phyloP scores from a whole-genome alignment of 129 eudicot species.

The Arctium lappa region DNA sequence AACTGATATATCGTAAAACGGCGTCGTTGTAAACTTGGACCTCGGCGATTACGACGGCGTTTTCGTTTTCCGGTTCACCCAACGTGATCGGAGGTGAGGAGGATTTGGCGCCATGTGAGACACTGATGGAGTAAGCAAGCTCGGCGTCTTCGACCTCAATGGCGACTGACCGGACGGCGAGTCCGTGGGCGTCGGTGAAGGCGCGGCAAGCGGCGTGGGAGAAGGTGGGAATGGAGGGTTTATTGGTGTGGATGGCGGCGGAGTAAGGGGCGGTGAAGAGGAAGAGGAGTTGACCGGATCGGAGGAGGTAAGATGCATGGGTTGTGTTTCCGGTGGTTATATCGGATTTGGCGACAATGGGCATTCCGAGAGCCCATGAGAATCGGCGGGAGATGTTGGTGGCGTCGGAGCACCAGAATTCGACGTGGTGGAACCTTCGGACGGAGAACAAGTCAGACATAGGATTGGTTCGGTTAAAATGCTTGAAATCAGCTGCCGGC shows the following conservation, averaged over 20 bases:
- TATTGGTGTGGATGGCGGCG: slow-evolving; percentile 32
- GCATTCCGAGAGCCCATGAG: slow-evolving; percentile 88
- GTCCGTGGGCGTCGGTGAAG: slow-evolving; percentile 74
- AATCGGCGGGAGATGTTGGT: slow-evolving; percentile 67
- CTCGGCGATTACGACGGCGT: slow-evolving; percentile 44
- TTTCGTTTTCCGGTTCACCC: background rate
- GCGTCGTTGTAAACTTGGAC: slow-evolving; percentile 62
- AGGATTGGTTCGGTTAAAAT: slow-evolving; percentile 47
- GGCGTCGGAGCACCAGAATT: slow-evolving; percentile 90
- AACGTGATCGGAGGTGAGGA: slow-evolving; percentile 29
- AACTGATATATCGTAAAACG: slow-evolving; percentile 64
- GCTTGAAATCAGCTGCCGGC: slow-evolving; percentile 28
- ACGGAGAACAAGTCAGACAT: slow-evolving; percentile 55
- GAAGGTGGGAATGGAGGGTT: slow-evolving; percentile 60
- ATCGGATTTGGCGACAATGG: slow-evolving; percentile 76
- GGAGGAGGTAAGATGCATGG: slow-evolving; percentile 83
- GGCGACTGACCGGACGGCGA: slow-evolving; percentile 77
- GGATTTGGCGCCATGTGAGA: slow-evolving; percentile 57
- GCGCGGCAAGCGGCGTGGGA: slow-evolving; percentile 32
- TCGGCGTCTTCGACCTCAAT: slow-evolving; percentile 61
- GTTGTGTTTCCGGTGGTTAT: slow-evolving; percentile 74
- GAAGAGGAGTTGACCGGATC: slow-evolving; percentile 58
- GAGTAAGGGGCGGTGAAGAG: slow-evolving; percentile 94
- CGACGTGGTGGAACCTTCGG: slow-evolving; percentile 80
- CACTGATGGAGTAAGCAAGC: slow-evolving; percentile 46